These are phyloP conservation scores for Hyphopichia fennica DNA, from an alignment of 1,139 yeast species.

Conservation along the genomic window DNA sequence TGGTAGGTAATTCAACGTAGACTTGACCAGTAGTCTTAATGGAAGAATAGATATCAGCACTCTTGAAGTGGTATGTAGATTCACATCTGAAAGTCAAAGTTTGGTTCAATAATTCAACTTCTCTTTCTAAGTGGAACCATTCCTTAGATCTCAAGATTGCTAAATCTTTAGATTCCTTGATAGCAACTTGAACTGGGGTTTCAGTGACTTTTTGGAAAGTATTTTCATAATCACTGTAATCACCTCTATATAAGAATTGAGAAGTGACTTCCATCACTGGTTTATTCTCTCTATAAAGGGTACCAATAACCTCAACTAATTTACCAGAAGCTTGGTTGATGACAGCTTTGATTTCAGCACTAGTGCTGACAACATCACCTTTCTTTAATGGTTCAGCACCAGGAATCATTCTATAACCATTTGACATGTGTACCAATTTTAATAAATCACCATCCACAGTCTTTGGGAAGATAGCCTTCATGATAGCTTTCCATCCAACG, in stretches of 20 bases:
- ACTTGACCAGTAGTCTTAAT: constrained; percentile 87
- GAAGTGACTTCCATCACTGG: constrained; percentile 95
- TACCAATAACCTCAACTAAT: constrained; percentile 93
- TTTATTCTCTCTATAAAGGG: constrained; percentile 69
- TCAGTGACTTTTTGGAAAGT: constrained; percentile 89
- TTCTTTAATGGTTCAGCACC: constrained; percentile 88
- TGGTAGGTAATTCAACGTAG: constrained; percentile 85
- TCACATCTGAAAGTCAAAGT: constrained; percentile 87
- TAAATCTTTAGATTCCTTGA: constrained; percentile 80
- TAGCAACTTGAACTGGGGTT: constrained; percentile 78
- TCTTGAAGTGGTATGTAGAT: constrained; percentile 79
- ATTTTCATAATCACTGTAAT: constrained; percentile 81
- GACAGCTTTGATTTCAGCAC: constrained; percentile 86
- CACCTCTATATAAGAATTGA: constrained; percentile 95
- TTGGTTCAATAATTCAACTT: constrained; percentile 72
- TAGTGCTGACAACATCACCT: constrained; percentile 82
- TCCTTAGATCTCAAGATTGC: constrained; percentile 94
- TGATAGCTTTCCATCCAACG: constrained; percentile 97
- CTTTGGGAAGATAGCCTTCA: constrained; percentile 95
- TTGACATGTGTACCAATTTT: constrained; percentile 90
- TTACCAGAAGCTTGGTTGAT: constrained; percentile 91
- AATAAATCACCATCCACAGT: constrained; percentile 95
- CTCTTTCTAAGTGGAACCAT: constrained; percentile 88
- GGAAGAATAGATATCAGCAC: constrained; percentile 71
- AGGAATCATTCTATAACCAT: constrained; percentile 91